Conservation (phyloP, 108 stramenopile species). For the Nitzschia sp. region DNA sequence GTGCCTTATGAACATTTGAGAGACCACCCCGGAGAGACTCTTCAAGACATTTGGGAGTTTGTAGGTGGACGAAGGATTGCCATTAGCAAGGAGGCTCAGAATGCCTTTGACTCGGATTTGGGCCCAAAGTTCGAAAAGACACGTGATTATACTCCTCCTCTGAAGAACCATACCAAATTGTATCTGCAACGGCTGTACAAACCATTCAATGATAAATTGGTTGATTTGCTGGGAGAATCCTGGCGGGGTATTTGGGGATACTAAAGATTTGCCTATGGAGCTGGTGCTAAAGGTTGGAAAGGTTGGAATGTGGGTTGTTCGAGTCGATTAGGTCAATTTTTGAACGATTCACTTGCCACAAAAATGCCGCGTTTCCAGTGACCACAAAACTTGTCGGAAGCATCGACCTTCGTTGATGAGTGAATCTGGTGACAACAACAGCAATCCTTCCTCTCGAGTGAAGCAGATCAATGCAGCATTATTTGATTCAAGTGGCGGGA, state of each 20-base stretch:
- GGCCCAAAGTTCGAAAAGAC: background rate
- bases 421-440: background rate
- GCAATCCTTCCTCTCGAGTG: background rate
- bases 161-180: background rate
- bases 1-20: constrained; percentile 21
- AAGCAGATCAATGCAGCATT: background rate
- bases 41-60: background rate
- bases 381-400: background rate
- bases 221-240: background rate
- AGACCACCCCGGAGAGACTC: background rate
- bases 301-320: too few relatives aligned
- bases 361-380: background rate
- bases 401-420: background rate
- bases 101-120: background rate
- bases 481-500: background rate
- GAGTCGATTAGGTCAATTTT: background rate
- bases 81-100: background rate
- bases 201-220: constrained; percentile 2
- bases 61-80: background rate
- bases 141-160: background rate
- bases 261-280: background rate
- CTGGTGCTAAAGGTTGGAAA: too few relatives aligned
- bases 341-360: background rate
- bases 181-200: background rate
- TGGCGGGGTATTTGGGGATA: constrained; percentile 1